phyloP scores from a whole-genome alignment of 148 eudicot species.

The Cornus florida region DNA sequence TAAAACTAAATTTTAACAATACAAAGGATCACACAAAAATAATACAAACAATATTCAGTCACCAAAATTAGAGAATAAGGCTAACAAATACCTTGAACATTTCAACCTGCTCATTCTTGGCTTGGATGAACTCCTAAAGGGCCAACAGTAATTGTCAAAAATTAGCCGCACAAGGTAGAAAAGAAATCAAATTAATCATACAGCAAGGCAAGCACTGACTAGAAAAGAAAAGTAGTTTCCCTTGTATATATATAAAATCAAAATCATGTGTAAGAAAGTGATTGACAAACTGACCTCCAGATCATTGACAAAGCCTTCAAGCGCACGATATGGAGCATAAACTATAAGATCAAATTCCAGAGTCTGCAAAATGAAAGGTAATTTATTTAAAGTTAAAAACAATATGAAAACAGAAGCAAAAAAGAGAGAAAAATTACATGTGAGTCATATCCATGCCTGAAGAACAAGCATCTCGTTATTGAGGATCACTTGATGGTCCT shows the following conservation, averaged over 20 bases:
- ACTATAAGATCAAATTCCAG: conserved; percentile 95
- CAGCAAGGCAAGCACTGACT: not conserved
- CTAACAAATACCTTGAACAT: conserved; percentile 52
- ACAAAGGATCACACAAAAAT: not conserved
- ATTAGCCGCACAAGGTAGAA: conserved; percentile 11
- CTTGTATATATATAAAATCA: not conserved
- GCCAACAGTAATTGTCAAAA: conserved; percentile 10
- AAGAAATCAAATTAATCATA: conserved; percentile 3
- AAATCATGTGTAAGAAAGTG: conserved; percentile 1
- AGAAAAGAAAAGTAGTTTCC: not conserved
- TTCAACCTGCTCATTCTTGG: conserved; percentile 52
- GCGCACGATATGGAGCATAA: conserved; percentile 87
- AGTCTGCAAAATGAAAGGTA: conserved; percentile 57
- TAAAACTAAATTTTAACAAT: not conserved
- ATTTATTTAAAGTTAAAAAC: conserved; percentile 3
- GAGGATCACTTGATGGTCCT: conserved; percentile 84
- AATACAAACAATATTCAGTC: not conserved
- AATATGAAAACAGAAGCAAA: conserved; percentile 10
- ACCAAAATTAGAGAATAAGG: not conserved
- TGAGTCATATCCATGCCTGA: conserved; percentile 57
- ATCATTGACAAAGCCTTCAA: conserved; percentile 81
- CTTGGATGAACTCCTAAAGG: conserved; percentile 69
- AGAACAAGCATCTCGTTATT: conserved; percentile 95
- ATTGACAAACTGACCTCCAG: conserved; percentile 61
- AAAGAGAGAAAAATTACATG: not conserved